phyloP scores from a whole-genome alignment of 1,284 basidiomycete genomes.

The Polyporus tsugae region DNA sequence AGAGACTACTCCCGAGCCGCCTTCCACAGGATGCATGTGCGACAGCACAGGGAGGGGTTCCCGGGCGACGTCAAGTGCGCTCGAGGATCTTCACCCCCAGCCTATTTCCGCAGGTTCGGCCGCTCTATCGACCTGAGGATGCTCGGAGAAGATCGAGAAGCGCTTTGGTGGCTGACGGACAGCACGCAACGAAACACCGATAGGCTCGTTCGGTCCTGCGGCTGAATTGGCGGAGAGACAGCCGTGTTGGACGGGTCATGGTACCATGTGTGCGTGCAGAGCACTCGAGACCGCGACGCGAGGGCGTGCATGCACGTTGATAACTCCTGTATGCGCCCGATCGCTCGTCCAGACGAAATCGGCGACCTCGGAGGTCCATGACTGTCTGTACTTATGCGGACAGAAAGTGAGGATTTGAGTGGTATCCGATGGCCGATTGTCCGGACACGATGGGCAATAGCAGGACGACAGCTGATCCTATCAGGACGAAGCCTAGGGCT shows the following conservation, averaged over 20 bases:
- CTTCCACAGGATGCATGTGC: neutral
- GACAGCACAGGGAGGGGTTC: neutral
- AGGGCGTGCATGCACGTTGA: neutral
- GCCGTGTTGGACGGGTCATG: neutral
- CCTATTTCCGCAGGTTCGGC: neutral
- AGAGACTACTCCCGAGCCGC: neutral
- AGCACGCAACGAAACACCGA: neutral
- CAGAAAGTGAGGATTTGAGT: neutral
- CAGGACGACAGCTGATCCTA: neutral
- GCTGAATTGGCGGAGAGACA: neutral
- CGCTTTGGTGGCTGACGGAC: neutral
- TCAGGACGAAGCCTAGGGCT: neutral
- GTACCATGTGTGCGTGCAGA: neutral
- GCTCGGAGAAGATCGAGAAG: constrained; percentile 2
- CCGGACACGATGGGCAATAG: neutral
- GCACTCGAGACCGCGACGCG: neutral
- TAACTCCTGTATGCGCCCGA: neutral
- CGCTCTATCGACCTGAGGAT: neutral
- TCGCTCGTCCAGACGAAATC: neutral
- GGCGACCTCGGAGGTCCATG: neutral
- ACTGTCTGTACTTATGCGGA: neutral
- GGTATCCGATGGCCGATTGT: neutral
- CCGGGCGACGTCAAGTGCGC: constrained; percentile 5
- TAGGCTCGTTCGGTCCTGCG: neutral
- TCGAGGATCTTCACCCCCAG: neutral